A percentile compares a stretch with the other conserved stretches of the same genome.
These are phyloP conservation scores for Ascoidea asiatica DNA, from an alignment of 805 yeast genomes.

Conservation along the genomic window DNA sequence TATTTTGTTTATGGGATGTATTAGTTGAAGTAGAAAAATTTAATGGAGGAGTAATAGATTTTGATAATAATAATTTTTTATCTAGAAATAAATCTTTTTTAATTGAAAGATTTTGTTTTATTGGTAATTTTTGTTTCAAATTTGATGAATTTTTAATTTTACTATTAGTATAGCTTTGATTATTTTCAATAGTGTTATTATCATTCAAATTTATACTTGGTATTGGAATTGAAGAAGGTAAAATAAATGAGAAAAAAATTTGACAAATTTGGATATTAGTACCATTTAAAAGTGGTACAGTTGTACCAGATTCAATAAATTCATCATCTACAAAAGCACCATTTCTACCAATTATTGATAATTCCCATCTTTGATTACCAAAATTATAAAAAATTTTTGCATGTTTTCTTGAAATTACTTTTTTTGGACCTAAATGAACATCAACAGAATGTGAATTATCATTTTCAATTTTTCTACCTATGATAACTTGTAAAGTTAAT, in stretches of 20 bases:
- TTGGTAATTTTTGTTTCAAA: not conserved
- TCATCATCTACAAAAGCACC: constrained; percentile 93
- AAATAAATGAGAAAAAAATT: constrained; percentile 73
- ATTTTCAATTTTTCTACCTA: constrained; percentile 80
- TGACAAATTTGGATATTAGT: constrained; percentile 88
- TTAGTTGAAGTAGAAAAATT: too few relatives aligned
- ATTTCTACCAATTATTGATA: constrained; percentile 84
- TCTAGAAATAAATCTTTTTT: not conserved
- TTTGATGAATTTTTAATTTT: not conserved
- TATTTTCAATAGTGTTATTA: not conserved
- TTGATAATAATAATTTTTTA: too few relatives aligned
- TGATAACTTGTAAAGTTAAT: constrained; percentile 85
- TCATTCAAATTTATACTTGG: not conserved
- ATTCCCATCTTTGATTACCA: constrained; percentile 88
- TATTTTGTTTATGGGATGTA: too few relatives aligned
- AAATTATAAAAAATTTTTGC: constrained; percentile 95
- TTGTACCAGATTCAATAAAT: constrained; percentile 82
- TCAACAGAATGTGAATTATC: constrained; percentile 65
- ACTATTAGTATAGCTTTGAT: not conserved
- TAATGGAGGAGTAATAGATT: too few relatives aligned
- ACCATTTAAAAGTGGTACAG: constrained; percentile 74
- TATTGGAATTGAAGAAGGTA: constrained; percentile 31
- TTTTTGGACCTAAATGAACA: constrained; percentile 83
- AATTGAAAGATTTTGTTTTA: not conserved
- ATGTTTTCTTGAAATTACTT: constrained; percentile 87